Evolutionary conservation across 495 filamentous ascomycete genomes (phyloP), one percentile per base, ranked within the genome.

Genomic region (Penicillium waksmanii): DNA sequence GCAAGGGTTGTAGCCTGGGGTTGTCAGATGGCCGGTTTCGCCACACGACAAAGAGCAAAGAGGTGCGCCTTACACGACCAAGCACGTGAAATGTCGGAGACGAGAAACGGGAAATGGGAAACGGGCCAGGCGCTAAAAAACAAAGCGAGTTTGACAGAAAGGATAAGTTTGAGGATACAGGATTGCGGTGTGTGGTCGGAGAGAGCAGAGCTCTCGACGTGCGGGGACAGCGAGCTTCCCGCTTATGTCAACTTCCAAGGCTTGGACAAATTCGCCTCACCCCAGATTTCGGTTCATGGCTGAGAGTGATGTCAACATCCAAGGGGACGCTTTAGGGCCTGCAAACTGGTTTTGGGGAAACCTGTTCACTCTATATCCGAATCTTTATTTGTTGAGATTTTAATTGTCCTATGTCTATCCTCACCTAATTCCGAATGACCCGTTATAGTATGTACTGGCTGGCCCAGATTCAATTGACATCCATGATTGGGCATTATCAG

Each of bases 61-160:
- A 59, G 35, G 54, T 64, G 58, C 55, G 66, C 64, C 56, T 64
- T 42, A 54, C 43, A 54, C 58, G 58, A 57, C 58, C 64, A 54
- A 47, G 64, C 55, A 61, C 58, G 56, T 44, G 38, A 43, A 51
- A 19, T 51, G 12, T 57, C 47, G 42, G 13, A 53, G 33, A 44
- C 46, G 46, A 25, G 13, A 23, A 31, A 44, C 46, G 42, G 34
- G 13, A 23, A 31, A 52, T 55, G 42, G 34, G 12, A 31, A 36
- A 52, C 53, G 46, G 53, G 60, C 64, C 56, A 58, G 56, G 58
- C 38, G 7, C 25, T 21, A 8, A 57, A 33, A 23, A n/a, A 36
- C 44, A 18, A 48, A 23, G 42, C 23, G 15, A 36, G 36, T 23
- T 36, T 4, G 23, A 51, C 47, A 27, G 40, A 60, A 40, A 54